Percentiles rank a stretch among this genome's conserved stretches.
Evolutionary conservation across 805 yeast genomes (phyloP).

Genomic region (Candida jianshihensis): DNA sequence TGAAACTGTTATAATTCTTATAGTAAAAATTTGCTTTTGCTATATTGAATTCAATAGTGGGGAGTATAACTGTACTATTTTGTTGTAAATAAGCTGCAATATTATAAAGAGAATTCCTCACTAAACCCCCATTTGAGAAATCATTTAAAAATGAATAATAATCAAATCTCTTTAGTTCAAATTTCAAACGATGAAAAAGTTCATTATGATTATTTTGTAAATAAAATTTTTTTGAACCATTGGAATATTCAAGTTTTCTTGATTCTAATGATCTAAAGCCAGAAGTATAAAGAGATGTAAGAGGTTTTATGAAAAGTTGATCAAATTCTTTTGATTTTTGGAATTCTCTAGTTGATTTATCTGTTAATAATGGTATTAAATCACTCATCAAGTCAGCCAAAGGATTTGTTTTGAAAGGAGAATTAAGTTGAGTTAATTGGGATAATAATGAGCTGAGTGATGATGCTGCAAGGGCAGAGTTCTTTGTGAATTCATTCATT

Average conservation of each 20-base stretch:
- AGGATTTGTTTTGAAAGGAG: slow-evolving; percentile 4
- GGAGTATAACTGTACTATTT: neutral
- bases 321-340: slow-evolving; percentile 13
- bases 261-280: slow-evolving; percentile 12
- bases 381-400: slow-evolving; percentile 11
- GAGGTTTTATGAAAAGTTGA: slow-evolving; percentile 12
- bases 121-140: slow-evolving; percentile 17
- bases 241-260: slow-evolving; percentile 9
- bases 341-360: slow-evolving; percentile 15
- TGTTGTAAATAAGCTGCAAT: slow-evolving; percentile 9
- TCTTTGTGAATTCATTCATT: slow-evolving; percentile 14
- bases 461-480: slow-evolving; percentile 15
- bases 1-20: slow-evolving; percentile 1
- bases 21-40: slow-evolving; percentile 10
- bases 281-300: slow-evolving; percentile 12
- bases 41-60: slow-evolving; percentile 1
- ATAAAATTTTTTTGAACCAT: slow-evolving; percentile 8
- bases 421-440: slow-evolving; percentile 9
- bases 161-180: slow-evolving; percentile 39
- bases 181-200: slow-evolving; percentile 28
- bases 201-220: slow-evolving; percentile 22
- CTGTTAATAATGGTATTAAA: slow-evolving; percentile 11
- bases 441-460: slow-evolving; percentile 10
- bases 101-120: slow-evolving; percentile 12
- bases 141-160: slow-evolving; percentile 35